Evolutionary conservation across 108 stramenopile species (phyloP).

Genomic region (Schizochytrium sp.): DNA sequence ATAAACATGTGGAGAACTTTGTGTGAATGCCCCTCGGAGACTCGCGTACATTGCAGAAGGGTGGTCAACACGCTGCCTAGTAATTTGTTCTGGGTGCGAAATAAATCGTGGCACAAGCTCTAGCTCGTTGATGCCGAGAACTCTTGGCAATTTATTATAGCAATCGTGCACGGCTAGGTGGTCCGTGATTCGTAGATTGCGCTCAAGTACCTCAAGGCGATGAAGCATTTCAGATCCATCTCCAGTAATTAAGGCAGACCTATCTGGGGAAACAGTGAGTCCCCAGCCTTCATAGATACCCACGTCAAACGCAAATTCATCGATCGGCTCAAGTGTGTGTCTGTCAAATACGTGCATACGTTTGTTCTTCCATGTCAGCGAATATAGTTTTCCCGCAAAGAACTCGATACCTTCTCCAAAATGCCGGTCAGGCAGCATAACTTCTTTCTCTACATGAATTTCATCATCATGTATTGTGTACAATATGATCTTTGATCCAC

Average conservation of each 20-base stretch:
- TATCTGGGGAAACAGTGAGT: background rate
- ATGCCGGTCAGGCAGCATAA: background rate
- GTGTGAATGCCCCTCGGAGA: background rate
- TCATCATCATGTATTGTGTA: background rate
- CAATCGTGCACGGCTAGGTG: conserved; percentile 49
- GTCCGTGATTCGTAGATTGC: background rate
- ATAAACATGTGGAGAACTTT: no score
- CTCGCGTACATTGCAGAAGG: background rate
- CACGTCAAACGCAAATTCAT: background rate
- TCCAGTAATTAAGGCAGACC: background rate
- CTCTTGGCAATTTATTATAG: background rate
- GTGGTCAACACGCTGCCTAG: background rate
- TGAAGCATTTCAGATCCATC: conserved; percentile 55
- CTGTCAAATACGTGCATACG: conserved; percentile 38
- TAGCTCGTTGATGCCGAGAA: conserved; percentile 55
- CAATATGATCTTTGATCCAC: background rate
- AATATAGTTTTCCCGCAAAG: conserved; percentile 6
- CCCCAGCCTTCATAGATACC: conserved; percentile 57
- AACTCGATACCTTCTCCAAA: conserved; percentile 56
- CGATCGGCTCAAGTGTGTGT: conserved; percentile 8
- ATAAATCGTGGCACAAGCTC: conserved; percentile 20
- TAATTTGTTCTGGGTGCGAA: conserved; percentile 38
- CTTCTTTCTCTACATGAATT: conserved; percentile 8
- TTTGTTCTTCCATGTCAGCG: conserved; percentile 53
- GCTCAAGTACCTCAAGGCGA: background rate